Conservation (phyloP, 2,329 filamentous ascomycete genomes). For the Onygena corvina region DNA sequence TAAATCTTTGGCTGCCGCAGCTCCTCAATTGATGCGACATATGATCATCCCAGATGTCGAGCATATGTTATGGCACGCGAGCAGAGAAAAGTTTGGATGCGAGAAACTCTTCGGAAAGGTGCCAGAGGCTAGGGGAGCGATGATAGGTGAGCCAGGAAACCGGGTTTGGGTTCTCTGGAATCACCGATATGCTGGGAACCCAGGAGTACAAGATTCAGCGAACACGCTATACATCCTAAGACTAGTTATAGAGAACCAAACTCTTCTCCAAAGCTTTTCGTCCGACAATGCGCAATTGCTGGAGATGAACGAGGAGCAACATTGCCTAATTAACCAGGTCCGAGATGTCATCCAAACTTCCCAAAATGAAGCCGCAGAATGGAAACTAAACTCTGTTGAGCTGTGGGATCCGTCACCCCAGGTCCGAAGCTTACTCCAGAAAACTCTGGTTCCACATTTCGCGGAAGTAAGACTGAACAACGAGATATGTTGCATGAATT, state of each 20-base stretch:
- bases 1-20: conserved; percentile 5
- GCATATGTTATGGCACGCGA: conserved; percentile 19
- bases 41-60: conserved; percentile 18
- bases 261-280: background rate
- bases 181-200: background rate
- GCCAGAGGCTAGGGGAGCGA: conserved; percentile 17
- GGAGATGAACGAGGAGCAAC: conserved; percentile 3
- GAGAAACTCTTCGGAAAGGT: conserved; percentile 14
- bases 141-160: conserved; percentile 15
- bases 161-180: conserved; percentile 18
- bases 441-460: conserved; percentile 14
- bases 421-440: conserved; percentile 10
- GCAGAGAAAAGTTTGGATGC: conserved; percentile 18
- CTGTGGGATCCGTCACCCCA: conserved; percentile 17
- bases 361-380: conserved; percentile 17
- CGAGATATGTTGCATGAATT: conserved; percentile 10
- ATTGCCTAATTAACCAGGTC: conserved; percentile 14
- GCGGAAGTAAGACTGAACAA: conserved; percentile 1
- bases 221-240: conserved; percentile 18
- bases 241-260: conserved; percentile 14
- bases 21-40: conserved; percentile 8
- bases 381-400: conserved; percentile 17
- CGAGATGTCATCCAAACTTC: conserved; percentile 16
- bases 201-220: background rate
- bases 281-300: background rate